Evolutionary conservation across 352 stramenopile genomes (phyloP).

Genomic region (Hyaloperonospora arabidopsidis): DNA sequence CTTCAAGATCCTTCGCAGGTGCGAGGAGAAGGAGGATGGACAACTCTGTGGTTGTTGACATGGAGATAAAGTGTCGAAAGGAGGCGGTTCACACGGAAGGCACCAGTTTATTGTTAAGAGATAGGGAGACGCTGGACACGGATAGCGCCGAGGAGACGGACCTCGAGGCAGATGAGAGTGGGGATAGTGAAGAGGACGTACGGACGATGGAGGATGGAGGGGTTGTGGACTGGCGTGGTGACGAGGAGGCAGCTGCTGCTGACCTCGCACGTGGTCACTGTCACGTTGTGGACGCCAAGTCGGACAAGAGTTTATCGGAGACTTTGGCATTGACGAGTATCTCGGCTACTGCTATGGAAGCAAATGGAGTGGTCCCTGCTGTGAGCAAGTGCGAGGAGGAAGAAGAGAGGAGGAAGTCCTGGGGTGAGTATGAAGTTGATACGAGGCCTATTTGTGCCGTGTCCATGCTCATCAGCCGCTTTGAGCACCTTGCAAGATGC

Average conservation of each 20-base stretch:
- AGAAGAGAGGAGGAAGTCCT: not conserved
- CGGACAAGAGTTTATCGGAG: too few relatives aligned
- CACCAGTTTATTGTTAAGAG: constrained; percentile 7
- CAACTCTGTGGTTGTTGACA: constrained; percentile 3
- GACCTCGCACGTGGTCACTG: not conserved
- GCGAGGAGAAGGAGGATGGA: constrained; percentile 1
- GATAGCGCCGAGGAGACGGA: constrained; percentile 13
- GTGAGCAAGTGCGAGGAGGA: not conserved
- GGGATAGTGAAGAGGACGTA: constrained; percentile 1
- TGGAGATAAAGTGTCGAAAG: constrained; percentile 8
- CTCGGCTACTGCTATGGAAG: not conserved
- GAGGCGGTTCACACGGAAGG: too few relatives aligned
- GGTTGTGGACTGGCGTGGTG: not conserved
- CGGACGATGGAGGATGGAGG: not conserved
- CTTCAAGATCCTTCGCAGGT: constrained; percentile 10
- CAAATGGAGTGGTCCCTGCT: not conserved
- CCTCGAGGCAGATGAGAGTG: not conserved
- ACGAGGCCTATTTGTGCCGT: constrained; percentile 23
- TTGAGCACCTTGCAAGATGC: constrained; percentile 20
- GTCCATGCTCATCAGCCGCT: constrained; percentile 26
- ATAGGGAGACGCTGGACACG: constrained; percentile 5
- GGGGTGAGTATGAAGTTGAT: constrained; percentile 20
- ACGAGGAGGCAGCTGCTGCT: not conserved
- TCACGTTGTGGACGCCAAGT: too few relatives aligned
- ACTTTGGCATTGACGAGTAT: too few relatives aligned